phyloP scores from a whole-genome alignment of 2,329 filamentous ascomycete genomes.

The Lachnellula suecica region DNA sequence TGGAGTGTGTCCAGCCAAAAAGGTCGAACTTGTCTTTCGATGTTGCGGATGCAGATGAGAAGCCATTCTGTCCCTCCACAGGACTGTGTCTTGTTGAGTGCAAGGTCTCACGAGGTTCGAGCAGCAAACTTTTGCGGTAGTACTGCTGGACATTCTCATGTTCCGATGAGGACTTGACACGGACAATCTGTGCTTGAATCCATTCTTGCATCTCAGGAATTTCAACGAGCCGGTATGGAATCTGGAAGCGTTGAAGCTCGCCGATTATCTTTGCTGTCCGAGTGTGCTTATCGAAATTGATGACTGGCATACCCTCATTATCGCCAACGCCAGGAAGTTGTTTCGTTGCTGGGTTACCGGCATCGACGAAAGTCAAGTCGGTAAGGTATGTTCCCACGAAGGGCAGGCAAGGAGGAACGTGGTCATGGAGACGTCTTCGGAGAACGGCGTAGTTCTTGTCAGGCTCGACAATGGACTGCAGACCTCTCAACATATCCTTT shows the following conservation, averaged over 20 bases:
- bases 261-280: constrained; percentile 94
- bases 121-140: constrained; percentile 64
- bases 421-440: constrained; percentile 77
- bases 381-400: constrained; percentile 97
- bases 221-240: constrained; percentile 81
- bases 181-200: constrained; percentile 84
- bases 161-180: constrained; percentile 49
- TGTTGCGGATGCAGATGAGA: constrained; percentile 23
- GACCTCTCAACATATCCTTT: constrained; percentile 72
- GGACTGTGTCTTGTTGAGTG: constrained; percentile 27
- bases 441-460: constrained; percentile 89
- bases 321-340: constrained; percentile 60
- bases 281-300: constrained; percentile 98
- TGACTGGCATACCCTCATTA: constrained; percentile 71
- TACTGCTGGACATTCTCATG: constrained; percentile 63
- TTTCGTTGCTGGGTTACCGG: constrained; percentile 85
- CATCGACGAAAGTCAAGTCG: constrained; percentile 92
- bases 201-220: constrained; percentile 90
- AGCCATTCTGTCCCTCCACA: constrained; percentile 24
- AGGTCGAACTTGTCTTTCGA: constrained; percentile 52
- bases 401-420: constrained; percentile 87
- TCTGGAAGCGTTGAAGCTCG: constrained; percentile 93
- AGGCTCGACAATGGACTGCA: constrained; percentile 85
- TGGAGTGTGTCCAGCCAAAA: constrained; percentile 46
- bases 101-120: constrained; percentile 56